phyloP scores from a whole-genome alignment of 176 grass and related monocot species.

The Zoysia japonica region DNA sequence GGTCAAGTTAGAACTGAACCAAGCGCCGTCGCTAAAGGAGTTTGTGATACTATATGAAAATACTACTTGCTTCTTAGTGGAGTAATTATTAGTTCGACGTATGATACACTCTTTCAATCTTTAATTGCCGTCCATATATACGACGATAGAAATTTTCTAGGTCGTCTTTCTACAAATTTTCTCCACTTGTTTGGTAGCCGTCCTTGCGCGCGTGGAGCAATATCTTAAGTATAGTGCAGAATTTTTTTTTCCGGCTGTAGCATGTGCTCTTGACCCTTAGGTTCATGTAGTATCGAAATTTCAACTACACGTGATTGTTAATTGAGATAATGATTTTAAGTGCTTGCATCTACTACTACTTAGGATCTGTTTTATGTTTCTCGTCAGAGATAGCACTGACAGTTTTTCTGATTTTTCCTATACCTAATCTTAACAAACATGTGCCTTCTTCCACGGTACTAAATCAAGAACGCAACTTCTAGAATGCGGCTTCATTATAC shows the following conservation, averaged over 20 bases:
- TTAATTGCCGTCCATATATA: not conserved
- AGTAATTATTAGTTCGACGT: not conserved
- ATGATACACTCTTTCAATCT: not conserved
- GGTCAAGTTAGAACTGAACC: conserved; percentile 45
- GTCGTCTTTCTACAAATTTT: not conserved
- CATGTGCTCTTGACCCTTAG: conserved; percentile 31
- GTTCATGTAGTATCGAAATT: too few relatives aligned
- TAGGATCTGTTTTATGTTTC: too few relatives aligned
- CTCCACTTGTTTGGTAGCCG: not conserved
- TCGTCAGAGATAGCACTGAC: too few relatives aligned
- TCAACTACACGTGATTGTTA: too few relatives aligned
- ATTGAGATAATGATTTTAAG: too few relatives aligned
- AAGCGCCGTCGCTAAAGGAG: conserved; percentile 25
- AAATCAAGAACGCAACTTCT: too few relatives aligned
- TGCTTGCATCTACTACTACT: too few relatives aligned
- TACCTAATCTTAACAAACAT: too few relatives aligned
- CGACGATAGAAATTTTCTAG: not conserved
- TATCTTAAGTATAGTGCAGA: conserved; percentile 10
- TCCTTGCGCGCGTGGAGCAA: not conserved
- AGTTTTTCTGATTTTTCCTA: too few relatives aligned
- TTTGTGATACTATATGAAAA: not conserved
- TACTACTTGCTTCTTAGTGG: not conserved
- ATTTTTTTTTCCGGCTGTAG: not conserved
- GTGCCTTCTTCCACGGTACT: too few relatives aligned
- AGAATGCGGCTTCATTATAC: too few relatives aligned